Evolutionary conservation across 2,329 filamentous ascomycete genomes (phyloP), one percentile per base, ranked within the genome.

Genomic region (Knoxdaviesia proteae): DNA sequence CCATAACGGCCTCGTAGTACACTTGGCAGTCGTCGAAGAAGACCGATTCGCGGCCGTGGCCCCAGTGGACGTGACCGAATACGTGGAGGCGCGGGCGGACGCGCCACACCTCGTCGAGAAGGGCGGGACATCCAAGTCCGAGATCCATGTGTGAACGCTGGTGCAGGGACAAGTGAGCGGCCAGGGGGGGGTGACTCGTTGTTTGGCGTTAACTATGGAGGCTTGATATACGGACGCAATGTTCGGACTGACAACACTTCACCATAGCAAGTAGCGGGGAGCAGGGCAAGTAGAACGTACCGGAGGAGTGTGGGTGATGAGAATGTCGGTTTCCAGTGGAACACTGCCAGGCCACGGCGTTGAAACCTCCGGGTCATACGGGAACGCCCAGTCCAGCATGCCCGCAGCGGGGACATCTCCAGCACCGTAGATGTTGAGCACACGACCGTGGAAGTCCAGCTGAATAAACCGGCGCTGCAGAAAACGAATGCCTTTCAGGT

Each of bases 21-120:
- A 61, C 61, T 57, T 92, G 83, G 46, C 74, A 71, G 31, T 75
- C 69, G 56, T 90, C 83, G 67, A 81, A 93, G 58, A 74, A 80
- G 7, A 81, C 67, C 0, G 74, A 58, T 52, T 86, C 75, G 38
- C 63, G 64, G 10, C 84, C 86, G 39, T 80, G 71, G 6, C 74
- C 81, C 53, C 69, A 80, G 60, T 94, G 86, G 30, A 87, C 70
- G 58, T 94, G 86, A 1, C 84, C 86, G 55, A 90, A 93, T 40
- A 93, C 69, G 57, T 92, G 83, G 10, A 92, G 61, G 8, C 64
- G 64, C 0, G 86, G 86, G 47, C 72, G 75, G 8, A 84, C 74
- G 34, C 80, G 71, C 75, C 80, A 82, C 20, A 80, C 58, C 53
- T 92, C 84, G 8, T 65, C 59, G 5, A 87, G 65, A 6, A 93